Evolutionary conservation across 495 filamentous ascomycete genomes (phyloP).

Genomic region (Hyaloscypha finlandica): DNA sequence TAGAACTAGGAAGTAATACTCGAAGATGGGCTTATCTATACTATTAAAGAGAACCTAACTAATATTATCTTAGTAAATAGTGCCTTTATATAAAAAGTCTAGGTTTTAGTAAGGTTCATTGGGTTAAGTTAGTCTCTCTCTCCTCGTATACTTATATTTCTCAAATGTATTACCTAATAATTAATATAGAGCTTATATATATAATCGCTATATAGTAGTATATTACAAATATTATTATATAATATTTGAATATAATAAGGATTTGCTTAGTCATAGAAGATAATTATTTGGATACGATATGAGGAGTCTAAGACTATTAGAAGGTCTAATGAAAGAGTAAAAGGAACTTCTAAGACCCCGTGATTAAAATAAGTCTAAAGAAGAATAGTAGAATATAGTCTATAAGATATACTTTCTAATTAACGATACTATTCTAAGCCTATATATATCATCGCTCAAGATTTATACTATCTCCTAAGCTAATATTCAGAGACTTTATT

Average conservation of each 20-base stretch:
- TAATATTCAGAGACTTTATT: constrained; percentile 8
- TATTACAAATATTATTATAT: too few relatives aligned
- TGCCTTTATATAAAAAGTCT: constrained; percentile 17
- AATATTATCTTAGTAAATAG: constrained; percentile 12
- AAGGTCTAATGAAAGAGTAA: constrained; percentile 13
- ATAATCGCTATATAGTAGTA: too few relatives aligned
- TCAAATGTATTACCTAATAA: too few relatives aligned
- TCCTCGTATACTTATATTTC: too few relatives aligned
- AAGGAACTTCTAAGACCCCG: constrained; percentile 11
- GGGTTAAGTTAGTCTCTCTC: too few relatives aligned
- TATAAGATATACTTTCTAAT: constrained; percentile 17
- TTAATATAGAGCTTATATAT: too few relatives aligned
- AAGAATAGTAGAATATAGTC: constrained; percentile 16
- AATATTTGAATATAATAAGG: neutral
- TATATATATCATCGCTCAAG: constrained; percentile 6
- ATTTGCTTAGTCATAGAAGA: neutral
- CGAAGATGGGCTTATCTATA: constrained; percentile 16
- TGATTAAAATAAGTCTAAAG: constrained; percentile 12
- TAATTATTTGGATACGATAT: neutral
- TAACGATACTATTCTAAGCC: constrained; percentile 10
- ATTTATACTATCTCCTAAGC: neutral
- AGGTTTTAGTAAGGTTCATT: neutral
- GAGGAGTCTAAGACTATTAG: neutral
- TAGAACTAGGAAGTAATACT: too few relatives aligned
- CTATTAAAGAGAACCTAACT: constrained; percentile 16